A percentile compares a stretch with the other conserved stretches of the same genome.
Evolutionary conservation across 1,284 basidiomycete genomes (phyloP).

Genomic region (Schizopora paradoxa): DNA sequence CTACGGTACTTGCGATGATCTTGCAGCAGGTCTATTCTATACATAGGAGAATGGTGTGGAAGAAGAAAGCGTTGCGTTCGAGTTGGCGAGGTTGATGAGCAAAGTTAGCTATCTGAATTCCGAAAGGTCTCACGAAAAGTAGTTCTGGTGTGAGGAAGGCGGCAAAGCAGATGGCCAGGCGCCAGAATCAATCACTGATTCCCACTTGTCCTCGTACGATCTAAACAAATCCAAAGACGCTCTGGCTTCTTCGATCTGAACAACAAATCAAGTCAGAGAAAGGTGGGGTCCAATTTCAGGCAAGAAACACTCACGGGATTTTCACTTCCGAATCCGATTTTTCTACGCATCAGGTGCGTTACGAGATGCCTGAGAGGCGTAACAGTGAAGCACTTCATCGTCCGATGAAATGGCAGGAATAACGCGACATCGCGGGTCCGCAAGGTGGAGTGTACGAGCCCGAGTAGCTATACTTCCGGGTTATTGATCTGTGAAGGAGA

Average conservation of each 20-base stretch:
- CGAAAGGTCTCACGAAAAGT: slow-evolving; percentile 33
- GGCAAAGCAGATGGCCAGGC: slow-evolving; percentile 53
- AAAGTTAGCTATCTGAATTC: background rate
- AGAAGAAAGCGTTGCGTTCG: too few relatives aligned
- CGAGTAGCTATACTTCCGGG: slow-evolving; percentile 37
- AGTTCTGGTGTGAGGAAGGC: slow-evolving; percentile 34
- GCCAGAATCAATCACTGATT: slow-evolving; percentile 40
- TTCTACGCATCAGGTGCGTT: slow-evolving; percentile 45
- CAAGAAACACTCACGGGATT: slow-evolving; percentile 39
- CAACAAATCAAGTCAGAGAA: background rate
- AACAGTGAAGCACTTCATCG: slow-evolving; percentile 35
- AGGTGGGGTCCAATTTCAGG: background rate
- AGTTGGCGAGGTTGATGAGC: background rate
- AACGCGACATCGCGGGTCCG: slow-evolving; percentile 53
- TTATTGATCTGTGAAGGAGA: slow-evolving; percentile 5
- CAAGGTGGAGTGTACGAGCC: slow-evolving; percentile 46
- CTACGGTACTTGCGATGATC: too few relatives aligned
- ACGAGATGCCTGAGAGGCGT: slow-evolving; percentile 43
- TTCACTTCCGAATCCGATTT: slow-evolving; percentile 42
- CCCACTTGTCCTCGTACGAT: slow-evolving; percentile 45
- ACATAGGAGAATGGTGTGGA: too few relatives aligned
- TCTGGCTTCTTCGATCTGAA: slow-evolving; percentile 46
- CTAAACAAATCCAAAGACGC: slow-evolving; percentile 53
- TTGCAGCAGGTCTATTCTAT: too few relatives aligned
- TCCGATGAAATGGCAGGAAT: slow-evolving; percentile 48